Evolutionary conservation across 345 rosid genomes (phyloP).

Genomic region (Geranium brycei): DNA sequence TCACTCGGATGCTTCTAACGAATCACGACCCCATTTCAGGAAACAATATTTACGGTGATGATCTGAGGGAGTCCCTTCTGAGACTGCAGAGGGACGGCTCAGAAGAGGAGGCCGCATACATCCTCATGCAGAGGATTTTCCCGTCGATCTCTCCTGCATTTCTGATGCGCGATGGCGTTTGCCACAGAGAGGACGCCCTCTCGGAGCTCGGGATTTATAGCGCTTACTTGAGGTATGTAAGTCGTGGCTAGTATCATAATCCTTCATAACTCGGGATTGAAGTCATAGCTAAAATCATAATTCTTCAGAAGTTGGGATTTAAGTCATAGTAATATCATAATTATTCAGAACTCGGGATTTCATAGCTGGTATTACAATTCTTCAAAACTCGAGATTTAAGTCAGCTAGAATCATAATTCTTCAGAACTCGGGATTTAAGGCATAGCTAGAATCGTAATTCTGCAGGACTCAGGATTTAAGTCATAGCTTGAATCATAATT

Average conservation of each 20-base stretch:
- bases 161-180: conserved; percentile 69
- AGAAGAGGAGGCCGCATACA: conserved; percentile 77
- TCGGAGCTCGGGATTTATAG: conserved; percentile 85
- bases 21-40: conserved; percentile 17
- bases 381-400: too few relatives aligned
- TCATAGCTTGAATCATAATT: too few relatives aligned
- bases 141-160: conserved; percentile 46
- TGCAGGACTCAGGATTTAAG: too few relatives aligned
- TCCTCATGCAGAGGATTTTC: conserved; percentile 95
- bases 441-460: too few relatives aligned
- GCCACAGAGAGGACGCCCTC: conserved; percentile 52
- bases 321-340: too few relatives aligned
- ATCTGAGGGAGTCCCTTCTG: conserved; percentile 62
- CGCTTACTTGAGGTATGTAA: conserved; percentile 67
- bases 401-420: too few relatives aligned
- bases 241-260: neutral
- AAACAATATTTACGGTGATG: conserved; percentile 80
- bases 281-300: neutral
- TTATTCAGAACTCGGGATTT: too few relatives aligned
- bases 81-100: conserved; percentile 48
- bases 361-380: too few relatives aligned
- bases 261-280: conserved; percentile 43
- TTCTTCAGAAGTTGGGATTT: too few relatives aligned
- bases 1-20: neutral
- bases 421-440: too few relatives aligned